Conservation (phyloP, 306 rosid genomes). For the Prunus padus region DNA sequence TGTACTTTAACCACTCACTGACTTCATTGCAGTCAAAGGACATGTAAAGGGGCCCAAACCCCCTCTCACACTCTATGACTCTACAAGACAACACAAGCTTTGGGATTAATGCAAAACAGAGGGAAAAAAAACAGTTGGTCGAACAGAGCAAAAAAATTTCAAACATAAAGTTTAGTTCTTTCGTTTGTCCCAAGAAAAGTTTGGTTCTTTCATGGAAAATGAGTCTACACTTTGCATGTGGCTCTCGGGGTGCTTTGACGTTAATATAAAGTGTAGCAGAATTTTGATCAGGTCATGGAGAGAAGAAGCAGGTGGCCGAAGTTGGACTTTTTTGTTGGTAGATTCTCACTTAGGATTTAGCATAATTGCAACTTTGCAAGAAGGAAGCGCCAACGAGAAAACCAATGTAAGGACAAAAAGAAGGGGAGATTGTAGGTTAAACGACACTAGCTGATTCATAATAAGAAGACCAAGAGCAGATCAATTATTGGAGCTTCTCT, state of each 20-base stretch:
- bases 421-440: neutral
- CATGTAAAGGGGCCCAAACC: constrained; percentile 27
- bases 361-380: constrained; percentile 5
- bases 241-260: constrained; percentile 17
- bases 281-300: constrained; percentile 15
- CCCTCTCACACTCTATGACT: neutral
- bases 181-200: too few species aligned
- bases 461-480: neutral
- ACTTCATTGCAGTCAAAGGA: constrained; percentile 19
- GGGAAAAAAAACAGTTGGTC: too few species aligned
- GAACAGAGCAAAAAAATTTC: constrained; percentile 5
- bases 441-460: constrained; percentile 2
- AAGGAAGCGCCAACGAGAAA: constrained; percentile 24
- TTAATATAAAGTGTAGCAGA: neutral
- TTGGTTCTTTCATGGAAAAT: constrained; percentile 9
- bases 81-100: constrained; percentile 6
- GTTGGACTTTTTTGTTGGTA: constrained; percentile 35
- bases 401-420: constrained; percentile 15
- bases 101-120: constrained; percentile 23
- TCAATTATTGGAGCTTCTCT: constrained; percentile 21
- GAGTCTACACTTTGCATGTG: constrained; percentile 29
- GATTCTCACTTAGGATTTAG: constrained; percentile 16
- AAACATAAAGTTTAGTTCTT: neutral
- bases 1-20: constrained; percentile 36
- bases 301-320: constrained; percentile 32